Evolutionary conservation across 169 alveolate species (phyloP).

Genomic region (Cryptosporidium tyzzeri): DNA sequence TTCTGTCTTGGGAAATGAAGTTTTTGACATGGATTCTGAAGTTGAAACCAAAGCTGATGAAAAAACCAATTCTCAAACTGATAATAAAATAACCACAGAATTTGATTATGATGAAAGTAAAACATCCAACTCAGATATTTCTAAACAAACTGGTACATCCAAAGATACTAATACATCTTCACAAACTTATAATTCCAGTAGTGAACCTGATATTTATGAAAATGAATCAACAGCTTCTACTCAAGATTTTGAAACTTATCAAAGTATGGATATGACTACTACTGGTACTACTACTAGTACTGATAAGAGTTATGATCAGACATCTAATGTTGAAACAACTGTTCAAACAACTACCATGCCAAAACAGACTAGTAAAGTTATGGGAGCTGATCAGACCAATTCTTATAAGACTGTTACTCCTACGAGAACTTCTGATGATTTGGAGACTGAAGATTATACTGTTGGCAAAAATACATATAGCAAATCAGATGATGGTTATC

Average conservation of each 20-base stretch:
- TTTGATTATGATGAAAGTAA: background rate
- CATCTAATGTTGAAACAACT: background rate
- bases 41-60: background rate
- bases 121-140: no score
- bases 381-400: background rate
- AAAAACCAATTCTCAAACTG: background rate
- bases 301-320: background rate
- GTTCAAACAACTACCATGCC: background rate
- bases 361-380: background rate
- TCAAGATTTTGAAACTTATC: background rate
- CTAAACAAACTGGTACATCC: no score
- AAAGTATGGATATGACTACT: background rate
- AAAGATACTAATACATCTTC: background rate
- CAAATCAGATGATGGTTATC: background rate
- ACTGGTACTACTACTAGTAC: background rate
- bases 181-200: background rate
- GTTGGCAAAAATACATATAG: background rate
- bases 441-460: background rate
- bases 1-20: background rate
- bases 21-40: background rate
- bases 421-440: background rate
- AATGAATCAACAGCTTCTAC: background rate
- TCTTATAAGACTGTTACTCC: background rate
- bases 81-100: background rate
- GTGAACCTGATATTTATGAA: background rate